Percentiles rank a stretch among this genome's conserved stretches.
These are phyloP conservation scores for Thermothielavioides terrestris DNA, from an alignment of 495 filamentous ascomycete genomes.

Conservation along the genomic window DNA sequence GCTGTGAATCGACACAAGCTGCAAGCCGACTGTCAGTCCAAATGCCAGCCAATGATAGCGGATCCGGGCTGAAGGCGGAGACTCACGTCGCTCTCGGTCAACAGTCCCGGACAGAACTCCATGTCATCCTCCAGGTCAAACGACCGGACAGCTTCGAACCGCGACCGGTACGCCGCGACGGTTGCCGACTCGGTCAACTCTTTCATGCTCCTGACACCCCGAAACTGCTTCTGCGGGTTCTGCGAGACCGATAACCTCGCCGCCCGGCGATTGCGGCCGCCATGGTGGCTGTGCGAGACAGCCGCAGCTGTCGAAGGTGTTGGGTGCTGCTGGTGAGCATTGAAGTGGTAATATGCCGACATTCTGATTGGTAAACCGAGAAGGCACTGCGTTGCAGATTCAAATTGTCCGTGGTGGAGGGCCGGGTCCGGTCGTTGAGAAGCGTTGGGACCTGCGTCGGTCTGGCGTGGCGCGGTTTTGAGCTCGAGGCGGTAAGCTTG, in stretches of 20 bases:
- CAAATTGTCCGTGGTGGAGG: conserved; percentile 15
- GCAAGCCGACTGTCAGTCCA: conserved; percentile 12
- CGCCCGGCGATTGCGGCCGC: conserved; percentile 76
- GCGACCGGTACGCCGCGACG: conserved; percentile 65
- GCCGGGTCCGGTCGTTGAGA: conserved; percentile 11
- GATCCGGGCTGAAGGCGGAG: neutral
- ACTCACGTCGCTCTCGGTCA: conserved; percentile 96
- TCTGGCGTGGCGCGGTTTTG: conserved; percentile 1
- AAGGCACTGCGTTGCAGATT: conserved; percentile 10
- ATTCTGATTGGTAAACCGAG: conserved; percentile 40
- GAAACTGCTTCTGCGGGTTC: conserved; percentile 77
- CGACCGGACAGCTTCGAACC: conserved; percentile 85
- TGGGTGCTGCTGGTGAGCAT: conserved; percentile 56
- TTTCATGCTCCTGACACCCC: conserved; percentile 74
- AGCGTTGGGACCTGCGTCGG: conserved; percentile 12
- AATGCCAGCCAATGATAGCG: conserved; percentile 3
- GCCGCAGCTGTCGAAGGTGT: conserved; percentile 43
- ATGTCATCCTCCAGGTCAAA: conserved; percentile 97
- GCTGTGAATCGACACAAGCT: conserved; percentile 79
- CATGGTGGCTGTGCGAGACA: conserved; percentile 67
- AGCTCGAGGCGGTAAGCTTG: neutral
- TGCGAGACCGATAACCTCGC: conserved; percentile 72
- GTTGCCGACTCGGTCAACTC: conserved; percentile 73
- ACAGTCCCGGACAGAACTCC: conserved; percentile 87
- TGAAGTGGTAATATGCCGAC: conserved; percentile 70